A percentile compares a stretch with the other conserved stretches of the same genome.
phyloP scores from a whole-genome alignment of 352 stramenopile species.

The Phytophthora hybrid region DNA sequence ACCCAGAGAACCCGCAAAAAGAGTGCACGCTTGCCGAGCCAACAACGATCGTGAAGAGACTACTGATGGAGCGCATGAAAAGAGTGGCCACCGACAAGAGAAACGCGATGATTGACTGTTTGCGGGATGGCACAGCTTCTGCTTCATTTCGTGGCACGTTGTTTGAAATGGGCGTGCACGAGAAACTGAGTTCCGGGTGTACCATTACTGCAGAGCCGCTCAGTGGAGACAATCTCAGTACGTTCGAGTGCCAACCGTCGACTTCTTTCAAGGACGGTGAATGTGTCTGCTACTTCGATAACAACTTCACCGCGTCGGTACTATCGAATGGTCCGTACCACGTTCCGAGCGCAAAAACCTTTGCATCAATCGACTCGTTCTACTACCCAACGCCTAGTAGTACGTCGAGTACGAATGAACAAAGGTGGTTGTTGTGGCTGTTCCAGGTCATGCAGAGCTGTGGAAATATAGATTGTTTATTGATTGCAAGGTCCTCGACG shows the following conservation, averaged over 20 bases:
- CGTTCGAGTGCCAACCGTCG: not conserved
- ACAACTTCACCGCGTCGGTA: constrained; percentile 4
- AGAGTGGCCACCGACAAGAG: not conserved
- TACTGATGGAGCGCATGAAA: not conserved
- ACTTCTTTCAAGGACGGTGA: not conserved
- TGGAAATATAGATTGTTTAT: too few relatives aligned
- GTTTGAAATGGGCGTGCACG: not conserved
- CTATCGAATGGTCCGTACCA: constrained; percentile 12
- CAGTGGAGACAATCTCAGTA: not conserved
- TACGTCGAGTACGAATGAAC: not conserved
- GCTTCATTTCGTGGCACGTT: not conserved
- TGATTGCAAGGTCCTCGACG: too few relatives aligned
- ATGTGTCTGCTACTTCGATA: not conserved
- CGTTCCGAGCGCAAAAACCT: constrained; percentile 15
- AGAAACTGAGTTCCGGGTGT: not conserved
- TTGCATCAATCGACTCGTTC: constrained; percentile 21
- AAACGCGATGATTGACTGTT: not conserved
- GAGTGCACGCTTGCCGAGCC: not conserved
- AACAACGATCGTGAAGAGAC: not conserved
- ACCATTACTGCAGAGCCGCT: not conserved
- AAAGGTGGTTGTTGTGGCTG: constrained; percentile 1
- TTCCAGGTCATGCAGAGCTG: too few relatives aligned
- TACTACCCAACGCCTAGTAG: constrained; percentile 1
- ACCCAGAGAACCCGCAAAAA: not conserved
- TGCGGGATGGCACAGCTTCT: not conserved